phyloP scores from a whole-genome alignment of 140 eudicot genomes.

The Stevia rebaudiana region DNA sequence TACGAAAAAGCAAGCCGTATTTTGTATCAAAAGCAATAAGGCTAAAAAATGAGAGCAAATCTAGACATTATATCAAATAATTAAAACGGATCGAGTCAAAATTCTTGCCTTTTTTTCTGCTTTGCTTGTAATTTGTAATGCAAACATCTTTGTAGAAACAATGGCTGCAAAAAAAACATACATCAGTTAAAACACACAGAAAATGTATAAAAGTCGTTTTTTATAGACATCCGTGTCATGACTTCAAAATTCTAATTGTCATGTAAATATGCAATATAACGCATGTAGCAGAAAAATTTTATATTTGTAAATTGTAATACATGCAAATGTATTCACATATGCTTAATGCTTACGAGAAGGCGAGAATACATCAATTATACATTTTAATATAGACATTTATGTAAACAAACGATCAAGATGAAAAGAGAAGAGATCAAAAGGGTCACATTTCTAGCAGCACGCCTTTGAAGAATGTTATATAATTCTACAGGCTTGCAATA shows the following conservation, averaged over 20 bases:
- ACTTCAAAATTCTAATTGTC: background rate
- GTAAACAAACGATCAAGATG: background rate
- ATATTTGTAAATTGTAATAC: background rate
- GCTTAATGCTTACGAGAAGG: background rate
- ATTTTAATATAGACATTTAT: background rate
- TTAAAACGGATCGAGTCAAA: background rate
- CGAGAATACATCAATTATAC: constrained; percentile 5
- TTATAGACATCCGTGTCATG: background rate
- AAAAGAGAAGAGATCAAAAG: constrained; percentile 13
- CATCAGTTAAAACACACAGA: constrained; percentile 7
- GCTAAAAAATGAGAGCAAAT: background rate
- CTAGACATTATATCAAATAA: constrained; percentile 3
- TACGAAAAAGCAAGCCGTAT: constrained; percentile 1
- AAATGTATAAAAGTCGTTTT: background rate
- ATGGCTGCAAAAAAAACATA: constrained; percentile 62
- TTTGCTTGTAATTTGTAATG: constrained; percentile 73
- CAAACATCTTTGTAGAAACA: constrained; percentile 79
- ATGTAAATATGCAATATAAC: background rate
- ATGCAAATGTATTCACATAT: constrained; percentile 11
- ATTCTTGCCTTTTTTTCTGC: constrained; percentile 55
- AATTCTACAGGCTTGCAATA: constrained; percentile 98
- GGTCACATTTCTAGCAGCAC: constrained; percentile 65
- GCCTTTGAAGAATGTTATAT: constrained; percentile 95
- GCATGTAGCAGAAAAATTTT: constrained; percentile 12
- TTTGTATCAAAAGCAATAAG: background rate